Percentiles rank a stretch among this genome's conserved stretches.
These are phyloP conservation scores for Xylaria longipes DNA, from an alignment of 495 filamentous ascomycete genomes.

Conservation along the genomic window DNA sequence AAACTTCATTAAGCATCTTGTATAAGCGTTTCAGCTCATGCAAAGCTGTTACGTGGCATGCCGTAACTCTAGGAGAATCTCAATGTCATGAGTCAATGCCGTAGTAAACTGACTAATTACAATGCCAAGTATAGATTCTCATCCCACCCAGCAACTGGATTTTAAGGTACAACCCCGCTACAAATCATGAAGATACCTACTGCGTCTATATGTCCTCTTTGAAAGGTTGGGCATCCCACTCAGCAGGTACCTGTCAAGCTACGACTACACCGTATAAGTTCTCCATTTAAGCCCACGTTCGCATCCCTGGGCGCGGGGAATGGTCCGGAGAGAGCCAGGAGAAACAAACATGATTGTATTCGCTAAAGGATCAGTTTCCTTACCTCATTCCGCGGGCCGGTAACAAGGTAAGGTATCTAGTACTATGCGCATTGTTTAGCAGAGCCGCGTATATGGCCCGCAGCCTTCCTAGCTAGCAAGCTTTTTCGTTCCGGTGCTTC, in stretches of 20 bases:
- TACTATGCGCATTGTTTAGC: background rate
- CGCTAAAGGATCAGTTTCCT: slow-evolving; percentile 6
- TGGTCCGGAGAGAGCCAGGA: slow-evolving; percentile 9
- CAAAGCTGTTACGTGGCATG: slow-evolving; percentile 2
- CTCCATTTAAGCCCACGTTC: background rate
- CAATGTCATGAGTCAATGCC: background rate
- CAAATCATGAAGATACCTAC: slow-evolving; percentile 1
- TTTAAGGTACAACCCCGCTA: background rate
- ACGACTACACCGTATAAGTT: slow-evolving; percentile 8
- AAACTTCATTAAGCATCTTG: background rate
- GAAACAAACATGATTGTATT: slow-evolving; percentile 6
- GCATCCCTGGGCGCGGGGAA: background rate
- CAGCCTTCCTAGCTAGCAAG: background rate
- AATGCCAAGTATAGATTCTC: slow-evolving; percentile 13
- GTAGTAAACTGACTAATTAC: slow-evolving; percentile 8
- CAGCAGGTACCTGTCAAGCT: background rate
- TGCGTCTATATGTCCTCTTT: background rate
- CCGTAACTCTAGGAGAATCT: background rate
- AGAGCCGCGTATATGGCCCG: slow-evolving; percentile 6
- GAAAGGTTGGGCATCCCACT: background rate
- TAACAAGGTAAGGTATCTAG: background rate
- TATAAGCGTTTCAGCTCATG: slow-evolving; percentile 18
- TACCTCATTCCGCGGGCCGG: slow-evolving; percentile 11
- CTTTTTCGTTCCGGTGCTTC: background rate
- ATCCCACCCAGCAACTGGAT: slow-evolving; percentile 17